phyloP scores from a whole-genome alignment of 139 green algal species.

The Auxenochlorella pyrenoidosa region DNA sequence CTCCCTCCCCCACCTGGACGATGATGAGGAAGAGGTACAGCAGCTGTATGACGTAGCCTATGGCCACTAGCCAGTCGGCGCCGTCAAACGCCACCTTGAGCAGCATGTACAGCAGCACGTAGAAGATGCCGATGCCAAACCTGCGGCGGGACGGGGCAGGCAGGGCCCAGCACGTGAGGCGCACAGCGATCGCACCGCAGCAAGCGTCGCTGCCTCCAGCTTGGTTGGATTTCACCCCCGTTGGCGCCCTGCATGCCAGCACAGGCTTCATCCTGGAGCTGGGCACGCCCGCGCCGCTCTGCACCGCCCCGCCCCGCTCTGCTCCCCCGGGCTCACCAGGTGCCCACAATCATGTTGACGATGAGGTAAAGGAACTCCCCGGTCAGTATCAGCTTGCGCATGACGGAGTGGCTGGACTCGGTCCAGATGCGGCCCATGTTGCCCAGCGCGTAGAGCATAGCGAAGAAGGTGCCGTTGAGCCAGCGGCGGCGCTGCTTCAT shows the following conservation, averaged over 20 bases:
- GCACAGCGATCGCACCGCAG: too few relatives aligned
- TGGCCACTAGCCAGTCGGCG: conserved; percentile 26
- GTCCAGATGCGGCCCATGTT: conserved; percentile 57
- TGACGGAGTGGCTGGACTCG: conserved; percentile 37
- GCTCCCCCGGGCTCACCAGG: conserved; percentile 1
- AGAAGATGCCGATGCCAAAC: conserved; percentile 55
- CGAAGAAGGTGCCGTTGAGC: conserved; percentile 60
- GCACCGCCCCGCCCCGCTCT: too few relatives aligned
- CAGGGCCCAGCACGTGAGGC: not conserved
- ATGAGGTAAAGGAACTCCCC: conserved; percentile 38
- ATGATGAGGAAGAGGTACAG: conserved; percentile 55
- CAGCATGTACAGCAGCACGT: conserved; percentile 44
- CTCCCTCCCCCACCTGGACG: conserved; percentile 8
- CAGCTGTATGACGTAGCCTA: conserved; percentile 38
- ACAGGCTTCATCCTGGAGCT: too few relatives aligned
- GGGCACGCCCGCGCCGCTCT: not conserved
- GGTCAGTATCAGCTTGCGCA: conserved; percentile 27
- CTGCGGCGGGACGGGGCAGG: not conserved
- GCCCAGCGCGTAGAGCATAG: conserved; percentile 53
- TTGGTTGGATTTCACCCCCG: too few relatives aligned
- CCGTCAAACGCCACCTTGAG: conserved; percentile 31
- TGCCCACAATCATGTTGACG: conserved; percentile 35
- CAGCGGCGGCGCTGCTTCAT: conserved; percentile 59
- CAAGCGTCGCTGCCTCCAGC: too few relatives aligned
- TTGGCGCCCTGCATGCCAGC: too few relatives aligned